A percentile compares a stretch with the other conserved stretches of the same genome.
Conservation (phyloP, 805 yeast genomes). For the Limtongozyma cylindracea region DNA sequence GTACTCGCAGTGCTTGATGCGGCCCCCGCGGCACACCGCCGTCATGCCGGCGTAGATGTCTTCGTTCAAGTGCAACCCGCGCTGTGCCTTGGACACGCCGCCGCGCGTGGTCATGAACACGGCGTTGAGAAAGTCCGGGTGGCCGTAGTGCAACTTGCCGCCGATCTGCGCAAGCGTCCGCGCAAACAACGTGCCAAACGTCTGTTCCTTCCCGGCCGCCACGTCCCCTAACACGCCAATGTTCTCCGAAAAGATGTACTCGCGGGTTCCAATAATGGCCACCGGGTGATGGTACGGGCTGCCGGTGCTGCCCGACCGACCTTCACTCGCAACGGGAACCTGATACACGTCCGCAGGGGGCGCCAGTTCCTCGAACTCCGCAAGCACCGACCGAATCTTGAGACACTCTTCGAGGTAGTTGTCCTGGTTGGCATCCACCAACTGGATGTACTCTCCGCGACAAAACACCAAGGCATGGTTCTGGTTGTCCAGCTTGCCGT, state of each 20-base stretch:
- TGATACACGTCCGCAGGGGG: conserved; percentile 1
- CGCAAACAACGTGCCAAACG: conserved; percentile 67
- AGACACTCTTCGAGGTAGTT: conserved; percentile 64
- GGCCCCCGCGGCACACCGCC: conserved; percentile 57
- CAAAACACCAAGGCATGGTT: conserved; percentile 51
- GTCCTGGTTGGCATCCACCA: conserved; percentile 70
- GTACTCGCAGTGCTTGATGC: conserved; percentile 65
- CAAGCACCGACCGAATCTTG: conserved; percentile 47
- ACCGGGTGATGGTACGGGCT: too few species aligned
- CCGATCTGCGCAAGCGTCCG: conserved; percentile 65
- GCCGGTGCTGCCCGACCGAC: too few species aligned
- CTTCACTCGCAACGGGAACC: too few species aligned
- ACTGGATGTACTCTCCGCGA: conserved; percentile 61
- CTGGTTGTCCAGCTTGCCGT: conserved; percentile 70
- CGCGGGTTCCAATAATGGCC: conserved; percentile 68
- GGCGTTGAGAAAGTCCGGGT: conserved; percentile 59
- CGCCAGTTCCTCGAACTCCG: conserved; percentile 45
- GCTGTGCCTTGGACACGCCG: conserved; percentile 70
- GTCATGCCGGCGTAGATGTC: conserved; percentile 77
- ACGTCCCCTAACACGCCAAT: conserved; percentile 65
- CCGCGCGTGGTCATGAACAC: conserved; percentile 68
- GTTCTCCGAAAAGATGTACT: conserved; percentile 63
- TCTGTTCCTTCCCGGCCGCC: conserved; percentile 77
- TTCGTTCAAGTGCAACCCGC: conserved; percentile 62
- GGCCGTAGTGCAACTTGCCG: conserved; percentile 70